Evolutionary conservation across 805 yeast species (phyloP).

Genomic region (Starmerella bombi): DNA sequence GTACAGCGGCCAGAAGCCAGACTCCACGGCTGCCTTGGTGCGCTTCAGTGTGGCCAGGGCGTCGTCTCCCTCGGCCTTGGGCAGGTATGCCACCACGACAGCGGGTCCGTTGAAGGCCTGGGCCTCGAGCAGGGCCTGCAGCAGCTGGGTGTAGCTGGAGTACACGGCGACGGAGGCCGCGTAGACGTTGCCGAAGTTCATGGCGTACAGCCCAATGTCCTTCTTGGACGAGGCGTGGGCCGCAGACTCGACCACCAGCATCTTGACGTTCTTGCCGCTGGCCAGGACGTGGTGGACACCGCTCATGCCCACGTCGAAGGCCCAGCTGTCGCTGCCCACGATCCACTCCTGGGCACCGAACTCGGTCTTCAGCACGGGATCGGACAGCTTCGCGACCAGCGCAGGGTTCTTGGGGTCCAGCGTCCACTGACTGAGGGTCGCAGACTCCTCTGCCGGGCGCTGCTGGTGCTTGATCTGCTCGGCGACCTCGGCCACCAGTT

Average conservation of each 20-base stretch:
- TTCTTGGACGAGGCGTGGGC: constrained; percentile 52
- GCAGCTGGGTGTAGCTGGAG: constrained; percentile 82
- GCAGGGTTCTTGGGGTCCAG: constrained; percentile 28
- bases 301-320: constrained; percentile 80
- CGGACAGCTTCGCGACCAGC: constrained; percentile 11
- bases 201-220: constrained; percentile 86
- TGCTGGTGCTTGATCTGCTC: constrained; percentile 29
- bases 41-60: constrained; percentile 68
- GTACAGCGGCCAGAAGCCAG: constrained; percentile 95
- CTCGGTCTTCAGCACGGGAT: constrained; percentile 26
- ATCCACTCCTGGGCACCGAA: constrained; percentile 45
- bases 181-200: constrained; percentile 79
- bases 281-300: constrained; percentile 78
- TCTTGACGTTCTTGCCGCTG: constrained; percentile 63
- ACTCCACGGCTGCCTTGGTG: constrained; percentile 78
- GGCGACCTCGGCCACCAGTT: constrained; percentile 36
- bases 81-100: constrained; percentile 77
- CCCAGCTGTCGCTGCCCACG: constrained; percentile 90
- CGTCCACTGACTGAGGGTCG: constrained; percentile 58
- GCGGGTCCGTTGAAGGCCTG: constrained; percentile 82
- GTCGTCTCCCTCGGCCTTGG: constrained; percentile 40
- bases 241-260: constrained; percentile 78
- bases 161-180: constrained; percentile 92
- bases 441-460: constrained; percentile 38
- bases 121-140: constrained; percentile 85